These are phyloP conservation scores for Trichophyton rubrum DNA, from an alignment of 2,329 filamentous ascomycete genomes.

Conservation along the genomic window DNA sequence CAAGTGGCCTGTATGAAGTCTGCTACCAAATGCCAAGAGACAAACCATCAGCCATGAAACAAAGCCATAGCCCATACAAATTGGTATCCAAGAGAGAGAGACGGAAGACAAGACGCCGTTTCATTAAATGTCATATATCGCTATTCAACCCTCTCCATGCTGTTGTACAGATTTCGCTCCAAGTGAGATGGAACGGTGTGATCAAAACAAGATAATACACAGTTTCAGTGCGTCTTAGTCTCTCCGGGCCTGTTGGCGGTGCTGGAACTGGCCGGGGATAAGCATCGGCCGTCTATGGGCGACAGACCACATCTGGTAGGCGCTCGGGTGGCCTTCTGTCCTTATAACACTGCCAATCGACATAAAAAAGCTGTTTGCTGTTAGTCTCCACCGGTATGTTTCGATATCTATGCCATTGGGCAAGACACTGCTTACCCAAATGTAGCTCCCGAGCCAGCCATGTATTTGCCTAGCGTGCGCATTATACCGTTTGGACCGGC, in stretches of 20 bases:
- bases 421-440: slow-evolving; percentile 58
- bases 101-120: neutral
- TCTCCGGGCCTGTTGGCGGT: slow-evolving; percentile 18
- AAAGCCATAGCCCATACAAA: neutral
- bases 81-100: neutral
- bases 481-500: slow-evolving; percentile 88
- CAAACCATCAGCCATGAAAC: neutral
- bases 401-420: neutral
- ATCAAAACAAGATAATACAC: neutral
- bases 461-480: slow-evolving; percentile 89
- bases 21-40: no score
- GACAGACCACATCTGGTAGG: slow-evolving; percentile 62
- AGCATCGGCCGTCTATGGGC: slow-evolving; percentile 65
- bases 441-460: slow-evolving; percentile 86
- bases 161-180: slow-evolving; percentile 4
- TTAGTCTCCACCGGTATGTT: neutral
- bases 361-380: slow-evolving; percentile 73
- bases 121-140: slow-evolving; percentile 1
- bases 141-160: neutral
- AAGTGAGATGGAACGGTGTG: neutral
- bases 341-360: slow-evolving; percentile 94
- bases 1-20: no score
- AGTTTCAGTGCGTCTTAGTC: neutral
- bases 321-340: slow-evolving; percentile 69
- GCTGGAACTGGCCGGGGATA: slow-evolving; percentile 38